phyloP scores from a whole-genome alignment of 2,329 filamentous ascomycete species.

The Beauveria sp. region DNA sequence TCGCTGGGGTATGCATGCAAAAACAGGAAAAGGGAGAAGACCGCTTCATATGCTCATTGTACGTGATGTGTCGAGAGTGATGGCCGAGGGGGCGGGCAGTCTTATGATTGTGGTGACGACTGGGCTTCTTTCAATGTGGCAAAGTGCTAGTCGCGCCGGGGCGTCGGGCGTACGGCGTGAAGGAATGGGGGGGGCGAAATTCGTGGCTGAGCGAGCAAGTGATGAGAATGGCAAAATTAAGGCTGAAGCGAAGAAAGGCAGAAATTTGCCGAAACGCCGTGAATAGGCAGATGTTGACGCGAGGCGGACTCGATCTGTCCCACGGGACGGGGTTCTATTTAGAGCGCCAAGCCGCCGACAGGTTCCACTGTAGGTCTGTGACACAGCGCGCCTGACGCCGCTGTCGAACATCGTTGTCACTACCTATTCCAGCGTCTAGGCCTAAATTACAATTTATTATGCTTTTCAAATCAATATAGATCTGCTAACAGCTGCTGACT shows the following conservation, averaged over 20 bases:
- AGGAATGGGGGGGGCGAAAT: neutral
- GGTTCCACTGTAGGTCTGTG: neutral
- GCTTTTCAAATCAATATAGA: too few species aligned
- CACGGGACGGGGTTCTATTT: neutral
- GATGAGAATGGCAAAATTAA: neutral
- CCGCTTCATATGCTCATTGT: neutral
- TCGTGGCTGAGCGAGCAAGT: neutral
- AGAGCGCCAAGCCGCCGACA: neutral
- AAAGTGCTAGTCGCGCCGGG: neutral
- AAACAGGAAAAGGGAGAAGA: neutral
- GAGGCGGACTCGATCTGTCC: conserved; percentile 4
- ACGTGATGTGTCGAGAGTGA: neutral
- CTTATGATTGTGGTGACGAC: neutral
- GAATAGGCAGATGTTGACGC: neutral
- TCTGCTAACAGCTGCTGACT: too few species aligned
- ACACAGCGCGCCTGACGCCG: neutral
- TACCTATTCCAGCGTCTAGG: too few species aligned
- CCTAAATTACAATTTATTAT: too few species aligned
- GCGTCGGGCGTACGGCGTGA: neutral
- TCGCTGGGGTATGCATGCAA: conserved; percentile 12
- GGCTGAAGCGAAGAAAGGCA: neutral
- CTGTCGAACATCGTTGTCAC: too few species aligned
- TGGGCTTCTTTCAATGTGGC: neutral
- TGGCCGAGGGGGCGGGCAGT: neutral
- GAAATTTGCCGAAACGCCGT: neutral